Evolutionary conservation across 202 grass and related monocot genomes (phyloP), one percentile per base, ranked within the genome.

Genomic region (Carex arenaria): DNA sequence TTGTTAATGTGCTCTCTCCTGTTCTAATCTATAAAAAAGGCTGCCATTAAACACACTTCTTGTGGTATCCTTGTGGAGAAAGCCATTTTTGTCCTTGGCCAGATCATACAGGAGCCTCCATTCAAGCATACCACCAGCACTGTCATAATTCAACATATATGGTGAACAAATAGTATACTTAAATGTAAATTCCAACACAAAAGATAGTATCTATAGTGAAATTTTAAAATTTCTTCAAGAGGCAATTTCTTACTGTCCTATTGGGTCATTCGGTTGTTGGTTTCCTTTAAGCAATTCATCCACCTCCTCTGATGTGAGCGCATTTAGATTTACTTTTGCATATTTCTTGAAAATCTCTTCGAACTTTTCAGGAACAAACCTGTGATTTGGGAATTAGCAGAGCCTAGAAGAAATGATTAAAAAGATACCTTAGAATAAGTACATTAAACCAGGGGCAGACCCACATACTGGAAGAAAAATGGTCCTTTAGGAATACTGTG

Each of bases 31-130:
- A 3, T 72, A 17, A 87, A 98, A 98, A 10, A 98, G 52, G 55
- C 80, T 93, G 72, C 95, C 95, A 87, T 98, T 93, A 62, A 90
- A 98, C 3, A 92, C 91, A 7, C 89, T 89, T 80, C 72, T 89
- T 52, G 93, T 49, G 7, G 88, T 92, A 0, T 98, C 91, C 78
- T 93, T 98, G 49, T 84, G 85, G 65, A 95, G 93, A 57, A 90
- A 90, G 2, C 95, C 95, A 4, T 98, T 86, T 86, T 95, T 90
- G 17, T 90, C 88, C 81, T 93, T 98, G 78, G 87, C 91, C 13
- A 95, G 83, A 1, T 22, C 28, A 63, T 88, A 95, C 4, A 98
- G 4, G 3, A 95, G 9, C 30, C 89, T 91, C 95, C 95, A 98
- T 68, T 98, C 95, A 47, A 83, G 80, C 66, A 78, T 86, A 6